These are phyloP conservation scores for Seiridium cupressi DNA, from an alignment of 2,329 filamentous ascomycete species.

Conservation along the genomic window DNA sequence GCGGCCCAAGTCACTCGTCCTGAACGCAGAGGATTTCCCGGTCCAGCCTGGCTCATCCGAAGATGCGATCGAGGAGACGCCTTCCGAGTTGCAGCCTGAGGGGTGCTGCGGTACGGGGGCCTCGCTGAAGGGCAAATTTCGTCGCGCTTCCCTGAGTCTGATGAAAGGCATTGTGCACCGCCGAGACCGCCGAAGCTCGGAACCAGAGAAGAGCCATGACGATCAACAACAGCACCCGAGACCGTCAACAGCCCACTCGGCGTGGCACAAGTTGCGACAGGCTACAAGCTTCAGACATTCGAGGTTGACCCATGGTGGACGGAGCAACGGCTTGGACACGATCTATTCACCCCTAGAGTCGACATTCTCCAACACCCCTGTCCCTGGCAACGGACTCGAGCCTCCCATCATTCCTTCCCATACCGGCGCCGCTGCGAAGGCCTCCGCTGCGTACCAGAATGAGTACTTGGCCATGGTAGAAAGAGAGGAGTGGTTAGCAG, in stretches of 20 bases:
- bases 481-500: slow-evolving; percentile 43
- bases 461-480: slow-evolving; percentile 37
- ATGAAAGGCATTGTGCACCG: slow-evolving; percentile 50
- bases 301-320: slow-evolving; percentile 42
- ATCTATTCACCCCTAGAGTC: slow-evolving; percentile 35
- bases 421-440: slow-evolving; percentile 60
- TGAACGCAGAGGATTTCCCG: slow-evolving; percentile 27
- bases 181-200: slow-evolving; percentile 35
- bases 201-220: slow-evolving; percentile 19
- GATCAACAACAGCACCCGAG: slow-evolving; percentile 34
- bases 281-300: slow-evolving; percentile 49
- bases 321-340: slow-evolving; percentile 30
- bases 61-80: slow-evolving; percentile 22
- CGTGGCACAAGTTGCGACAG: slow-evolving; percentile 52
- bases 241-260: slow-evolving; percentile 46
- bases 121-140: slow-evolving; percentile 48
- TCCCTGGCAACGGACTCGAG: slow-evolving; percentile 49
- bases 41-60: slow-evolving; percentile 19
- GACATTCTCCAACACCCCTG: slow-evolving; percentile 30
- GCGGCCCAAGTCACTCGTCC: slow-evolving; percentile 42
- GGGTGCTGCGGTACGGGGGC: background rate
- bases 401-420: slow-evolving; percentile 61
- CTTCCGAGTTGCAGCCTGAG: slow-evolving; percentile 8
- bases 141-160: slow-evolving; percentile 54
- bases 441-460: slow-evolving; percentile 59